Base-by-base conservation (phyloP, 352 stramenopile species). In the Phytopythium litorale region DNA sequence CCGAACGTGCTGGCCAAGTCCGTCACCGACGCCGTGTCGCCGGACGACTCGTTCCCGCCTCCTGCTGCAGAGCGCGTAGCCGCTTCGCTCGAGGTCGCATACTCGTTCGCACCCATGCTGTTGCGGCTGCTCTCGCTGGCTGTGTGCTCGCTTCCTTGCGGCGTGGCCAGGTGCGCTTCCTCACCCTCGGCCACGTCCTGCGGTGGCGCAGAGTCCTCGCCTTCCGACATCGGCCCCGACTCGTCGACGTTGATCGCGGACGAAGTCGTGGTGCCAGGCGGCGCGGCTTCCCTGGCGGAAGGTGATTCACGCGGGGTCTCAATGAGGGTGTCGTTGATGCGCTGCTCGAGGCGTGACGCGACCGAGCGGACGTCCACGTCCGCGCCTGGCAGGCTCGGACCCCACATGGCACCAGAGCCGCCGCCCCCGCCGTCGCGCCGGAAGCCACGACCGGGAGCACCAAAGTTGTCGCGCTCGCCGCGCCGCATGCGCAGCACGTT, bases 1-100 rank as follows among this genome's bases (percentile, higher is more conserved):
- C 82, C 84, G 46, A 96, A 73, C 23, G 85, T 92, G 56, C 87
- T 96, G 7, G 87, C 80, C 58, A 96, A 71, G n/a, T 85, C 87
- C 58, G 86, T 73, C 28, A 96, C 86, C 23, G 86, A 94, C 46
- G 84, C 87, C 16, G 87, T 78, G 40, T 94, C 85, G 4, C 73
- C 78, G 25, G 67, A 63, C 9, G 67, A 62, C 12, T 71, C 72
- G 48, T 80, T 68, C 7, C 38, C 71, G 30, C 54, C 62, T 12
- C 46, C 64, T 18, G 21, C 13, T 28, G 23, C 37, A 18, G 37
- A 7, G 13, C 32, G 68, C 12, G 25, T 43, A 19, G 52, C 19
- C 11, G 45, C 38, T 25, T 30, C 50, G 15, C 43, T 52, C 12
- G 51, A 25, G 30, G 4, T 19, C 2, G 19, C 19, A 19, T 64